Percentiles rank a stretch among this genome's conserved stretches.
Evolutionary conservation across 768 basidiomycete genomes (phyloP).

Genomic region (Phaeotremella fagi): DNA sequence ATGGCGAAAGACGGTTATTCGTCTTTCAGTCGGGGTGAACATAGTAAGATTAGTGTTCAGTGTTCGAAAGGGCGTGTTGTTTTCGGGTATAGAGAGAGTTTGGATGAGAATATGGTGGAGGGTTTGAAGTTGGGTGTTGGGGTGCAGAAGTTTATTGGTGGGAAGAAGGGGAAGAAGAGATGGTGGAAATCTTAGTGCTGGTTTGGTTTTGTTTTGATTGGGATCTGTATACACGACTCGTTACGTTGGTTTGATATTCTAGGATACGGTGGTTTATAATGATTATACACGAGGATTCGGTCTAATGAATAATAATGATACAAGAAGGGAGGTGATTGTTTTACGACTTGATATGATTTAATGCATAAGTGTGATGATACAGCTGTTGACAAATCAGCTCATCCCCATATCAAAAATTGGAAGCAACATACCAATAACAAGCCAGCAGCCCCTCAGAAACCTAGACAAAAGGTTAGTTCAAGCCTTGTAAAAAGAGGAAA

Average conservation of each 20-base stretch:
- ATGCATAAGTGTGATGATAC: too few species aligned
- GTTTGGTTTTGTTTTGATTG: too few species aligned
- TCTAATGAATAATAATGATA: too few species aligned
- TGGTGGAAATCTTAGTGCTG: slow-evolving; percentile 21
- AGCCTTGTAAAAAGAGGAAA: neutral
- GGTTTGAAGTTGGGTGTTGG: slow-evolving; percentile 30
- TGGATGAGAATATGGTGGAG: slow-evolving; percentile 28
- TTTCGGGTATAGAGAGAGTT: slow-evolving; percentile 30
- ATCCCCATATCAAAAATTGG: too few species aligned
- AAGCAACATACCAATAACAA: too few species aligned
- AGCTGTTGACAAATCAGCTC: too few species aligned
- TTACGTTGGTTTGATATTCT: too few species aligned
- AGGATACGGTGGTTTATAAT: too few species aligned
- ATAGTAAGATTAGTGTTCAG: slow-evolving; percentile 26
- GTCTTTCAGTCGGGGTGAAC: slow-evolving; percentile 19
- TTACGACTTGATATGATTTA: too few species aligned
- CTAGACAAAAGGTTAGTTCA: neutral
- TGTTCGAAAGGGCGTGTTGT: slow-evolving; percentile 27
- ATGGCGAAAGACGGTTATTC: slow-evolving; percentile 24
- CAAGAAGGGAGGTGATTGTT: too few species aligned
- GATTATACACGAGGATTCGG: too few species aligned
- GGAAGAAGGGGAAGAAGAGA: slow-evolving; percentile 33
- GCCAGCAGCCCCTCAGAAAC: neutral
- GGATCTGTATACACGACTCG: too few species aligned
- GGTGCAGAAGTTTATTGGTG: slow-evolving; percentile 5